Evolutionary conservation across 225 moss, liverwort and hornwort genomes (phyloP).

Genomic region (Lunularia cruciata): DNA sequence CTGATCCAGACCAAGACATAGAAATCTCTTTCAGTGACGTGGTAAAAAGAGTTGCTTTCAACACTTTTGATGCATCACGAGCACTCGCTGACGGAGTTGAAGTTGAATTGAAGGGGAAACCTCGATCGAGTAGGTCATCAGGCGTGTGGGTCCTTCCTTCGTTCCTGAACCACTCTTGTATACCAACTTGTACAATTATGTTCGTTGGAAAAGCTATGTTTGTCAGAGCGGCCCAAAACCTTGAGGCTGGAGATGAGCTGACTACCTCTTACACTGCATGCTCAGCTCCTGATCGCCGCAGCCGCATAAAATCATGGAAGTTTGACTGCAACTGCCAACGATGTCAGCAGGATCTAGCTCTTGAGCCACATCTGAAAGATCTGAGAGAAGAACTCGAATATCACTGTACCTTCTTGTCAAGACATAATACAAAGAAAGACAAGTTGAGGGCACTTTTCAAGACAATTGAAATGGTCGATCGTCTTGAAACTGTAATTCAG

Average conservation of each 20-base stretch:
- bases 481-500: constrained; percentile 4
- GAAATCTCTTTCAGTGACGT: constrained; percentile 7
- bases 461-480: constrained; percentile 10
- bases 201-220: constrained; percentile 70
- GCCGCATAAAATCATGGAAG: constrained; percentile 55
- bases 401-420: neutral
- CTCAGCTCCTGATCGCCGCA: constrained; percentile 50
- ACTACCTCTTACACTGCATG: constrained; percentile 62
- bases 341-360: constrained; percentile 25
- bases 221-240: constrained; percentile 59
- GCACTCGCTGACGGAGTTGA: constrained; percentile 9
- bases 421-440: neutral
- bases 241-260: constrained; percentile 67
- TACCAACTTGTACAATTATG: constrained; percentile 64
- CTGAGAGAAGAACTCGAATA: constrained; percentile 9
- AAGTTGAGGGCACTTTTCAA: neutral
- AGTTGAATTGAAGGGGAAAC: neutral
- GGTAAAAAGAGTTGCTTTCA: constrained; percentile 5
- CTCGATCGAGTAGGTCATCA: neutral
- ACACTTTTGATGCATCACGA: constrained; percentile 22
- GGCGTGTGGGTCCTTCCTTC: constrained; percentile 67
- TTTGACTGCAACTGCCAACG: constrained; percentile 64
- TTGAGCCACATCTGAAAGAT: constrained; percentile 12
- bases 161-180: constrained; percentile 86
- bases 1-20: neutral